phyloP scores from a whole-genome alignment of 768 basidiomycete species.

The Lentinula guzmanii region DNA sequence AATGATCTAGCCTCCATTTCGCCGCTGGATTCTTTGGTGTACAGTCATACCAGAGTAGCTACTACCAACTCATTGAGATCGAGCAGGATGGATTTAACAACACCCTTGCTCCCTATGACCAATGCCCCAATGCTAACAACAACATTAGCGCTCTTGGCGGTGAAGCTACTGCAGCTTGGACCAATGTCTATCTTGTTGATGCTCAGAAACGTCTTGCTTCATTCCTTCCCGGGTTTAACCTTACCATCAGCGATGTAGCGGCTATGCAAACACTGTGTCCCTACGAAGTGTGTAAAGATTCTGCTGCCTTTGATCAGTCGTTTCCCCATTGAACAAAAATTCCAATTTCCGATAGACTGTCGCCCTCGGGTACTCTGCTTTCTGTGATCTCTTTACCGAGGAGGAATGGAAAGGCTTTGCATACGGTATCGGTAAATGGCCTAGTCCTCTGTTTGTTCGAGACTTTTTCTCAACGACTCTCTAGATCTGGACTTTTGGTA shows the following conservation, averaged over 20 bases:
- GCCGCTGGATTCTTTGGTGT: constrained; percentile 55
- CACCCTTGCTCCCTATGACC: constrained; percentile 66
- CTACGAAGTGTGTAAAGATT: constrained; percentile 47
- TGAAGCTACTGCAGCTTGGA: constrained; percentile 49
- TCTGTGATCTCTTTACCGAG: constrained; percentile 74
- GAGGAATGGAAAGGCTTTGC: constrained; percentile 79
- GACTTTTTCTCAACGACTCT: not conserved
- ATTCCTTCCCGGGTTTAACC: constrained; percentile 42
- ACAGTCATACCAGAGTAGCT: constrained; percentile 43
- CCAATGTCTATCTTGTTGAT: constrained; percentile 48
- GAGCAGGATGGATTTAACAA: constrained; percentile 55
- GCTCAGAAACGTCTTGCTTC: constrained; percentile 47
- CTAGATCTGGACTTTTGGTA: constrained; percentile 58
- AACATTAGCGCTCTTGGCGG: constrained; percentile 37
- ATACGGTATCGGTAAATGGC: constrained; percentile 39
- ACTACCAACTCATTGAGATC: constrained; percentile 58
- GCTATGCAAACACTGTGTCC: constrained; percentile 67
- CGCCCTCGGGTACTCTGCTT: constrained; percentile 69
- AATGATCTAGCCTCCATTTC: constrained; percentile 31
- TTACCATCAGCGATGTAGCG: constrained; percentile 47
- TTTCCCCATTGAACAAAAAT: not conserved
- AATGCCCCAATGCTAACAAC: constrained; percentile 51
- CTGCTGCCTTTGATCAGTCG: not conserved
- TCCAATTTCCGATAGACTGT: constrained; percentile 47
- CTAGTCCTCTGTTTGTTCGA: not conserved